Base-by-base conservation (phyloP, 768 basidiomycete species). In the Amanita exitialis region DNA sequence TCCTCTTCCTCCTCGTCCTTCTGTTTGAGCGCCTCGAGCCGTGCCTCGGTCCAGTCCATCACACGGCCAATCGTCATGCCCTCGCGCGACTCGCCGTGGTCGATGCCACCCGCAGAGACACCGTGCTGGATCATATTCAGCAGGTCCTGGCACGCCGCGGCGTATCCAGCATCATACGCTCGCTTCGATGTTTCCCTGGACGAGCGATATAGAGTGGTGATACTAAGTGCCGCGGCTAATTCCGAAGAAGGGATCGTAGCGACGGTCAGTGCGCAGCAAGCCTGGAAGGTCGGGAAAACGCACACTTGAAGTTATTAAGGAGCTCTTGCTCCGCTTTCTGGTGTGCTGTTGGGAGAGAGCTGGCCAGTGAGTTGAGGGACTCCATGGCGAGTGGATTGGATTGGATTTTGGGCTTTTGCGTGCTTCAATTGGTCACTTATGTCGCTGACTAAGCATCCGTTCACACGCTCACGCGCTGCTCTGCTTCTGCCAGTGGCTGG, bases 1-100 rank as follows among this genome's bases (percentile, higher is more conserved):
- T 89, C 86, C 27, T 86, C 86, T 54, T 89, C 87, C 60, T 89
- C 89, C 49, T 90, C 88, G 49, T 87, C 83, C 39, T 80, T 72
- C 1, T 79, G 72, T 57, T 74, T 80, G 52, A 90, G 78, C 0
- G 86, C 88, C 20, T 90, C 88, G 38, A 89, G 64, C 51, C 89
- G 70, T 0, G 86, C 88, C 61, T 91, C 89, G 54, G 83, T 78
- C 83, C 86, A 90, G 58, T 90, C 87, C 82, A 90, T 79, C 46
- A 91, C 80, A 25, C 82, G 66, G 9, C 84, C 88, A 58, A 90
- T 83, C 0, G 82, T 80, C 81, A 87, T 78, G 37, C 82, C 49
- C 75, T 74, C 25, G 70, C 64, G 53, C 74, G 76, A 50, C 72
- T 69, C 16, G 70, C 69, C 27, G 72, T 67, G 27, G 20, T 67